Evolutionary conservation across 192 early-diverging fungal species (phyloP), one percentile per base, ranked within the genome.

Genomic region (Glomus cerebriforme): DNA sequence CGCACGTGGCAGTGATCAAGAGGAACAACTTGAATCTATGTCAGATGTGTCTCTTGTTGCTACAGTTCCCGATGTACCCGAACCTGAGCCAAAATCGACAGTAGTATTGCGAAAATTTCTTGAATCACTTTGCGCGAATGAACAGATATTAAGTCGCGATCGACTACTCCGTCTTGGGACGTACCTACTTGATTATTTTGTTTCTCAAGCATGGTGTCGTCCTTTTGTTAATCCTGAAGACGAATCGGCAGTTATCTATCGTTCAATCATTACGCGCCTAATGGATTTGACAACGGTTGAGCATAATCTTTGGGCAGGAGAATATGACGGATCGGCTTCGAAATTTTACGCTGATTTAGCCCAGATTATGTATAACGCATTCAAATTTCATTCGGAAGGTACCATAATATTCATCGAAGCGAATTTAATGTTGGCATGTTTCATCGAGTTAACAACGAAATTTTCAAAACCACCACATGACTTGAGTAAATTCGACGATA

Each of bases 251-350:
- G 12, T 49, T 10, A 26, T 63, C 15, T 90, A 90, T 72, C 84
- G 88, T 15, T 77, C 79, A 7, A 72, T 85, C 31, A 86, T 90
- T 63, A 82, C 82, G 37, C 75, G 85, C 17, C 83, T 87, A 12
- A 90, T 88, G 86, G 89, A 90, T 69, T 39, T 90, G 47, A 82
- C 73, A 8, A 88, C 88, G 0, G 83, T 87, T 26, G 89, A 90
- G 47, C 76, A 81, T 10, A 90, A 85, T 73, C 79, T 90, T 3
- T 90, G 87, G 86, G 45, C 63, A 27, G 27, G 76, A 67, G n/a
- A 49, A 31, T 78, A 78, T 39, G 26, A 15, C 24, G 27, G 63
- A 12, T 15, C 65, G 19, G 27, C 19, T 37, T 59, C 49, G 10
- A 64, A 78, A 13, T 34, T 78, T 0, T 78, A 78, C 19, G 22